These are phyloP conservation scores for Fusarium heterosporum DNA, from an alignment of 2,329 filamentous ascomycete genomes.

Conservation along the genomic window DNA sequence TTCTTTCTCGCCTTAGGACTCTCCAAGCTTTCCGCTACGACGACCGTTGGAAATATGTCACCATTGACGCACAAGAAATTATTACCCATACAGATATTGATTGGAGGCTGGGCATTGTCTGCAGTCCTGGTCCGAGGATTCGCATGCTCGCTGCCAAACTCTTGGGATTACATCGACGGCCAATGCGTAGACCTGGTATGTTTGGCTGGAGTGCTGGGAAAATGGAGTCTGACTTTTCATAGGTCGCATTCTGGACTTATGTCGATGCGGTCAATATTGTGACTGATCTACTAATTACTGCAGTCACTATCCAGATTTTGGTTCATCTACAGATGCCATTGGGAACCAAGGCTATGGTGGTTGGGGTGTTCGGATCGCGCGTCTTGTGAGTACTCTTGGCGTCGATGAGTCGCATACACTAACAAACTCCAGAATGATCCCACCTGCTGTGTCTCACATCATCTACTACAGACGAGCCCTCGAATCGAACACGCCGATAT, in stretches of 20 bases:
- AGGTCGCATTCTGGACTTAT: conserved; percentile 16
- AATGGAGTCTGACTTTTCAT: background rate
- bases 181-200: conserved; percentile 7
- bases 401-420: background rate
- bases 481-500: background rate
- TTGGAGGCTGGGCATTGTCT: conserved; percentile 7
- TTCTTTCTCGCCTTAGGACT: background rate
- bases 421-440: background rate
- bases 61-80: conserved; percentile 2
- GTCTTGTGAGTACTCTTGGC: conserved; percentile 1
- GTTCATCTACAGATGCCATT: conserved; percentile 6
- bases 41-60: conserved; percentile 15
- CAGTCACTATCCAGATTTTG: background rate
- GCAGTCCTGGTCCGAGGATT: background rate
- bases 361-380: conserved; percentile 15
- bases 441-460: conserved; percentile 12
- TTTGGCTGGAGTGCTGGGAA: background rate
- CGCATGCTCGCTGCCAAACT: background rate
- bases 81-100: background rate
- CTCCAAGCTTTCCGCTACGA: conserved; percentile 14
- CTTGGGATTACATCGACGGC: conserved; percentile 16
- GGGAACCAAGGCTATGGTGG: conserved; percentile 7
- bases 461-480: background rate
- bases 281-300: background rate
- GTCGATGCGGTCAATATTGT: background rate